A percentile compares a stretch with the other conserved stretches of the same genome.
Conservation (phyloP, 2,329 filamentous ascomycete genomes). For the Alternaria dauci region DNA sequence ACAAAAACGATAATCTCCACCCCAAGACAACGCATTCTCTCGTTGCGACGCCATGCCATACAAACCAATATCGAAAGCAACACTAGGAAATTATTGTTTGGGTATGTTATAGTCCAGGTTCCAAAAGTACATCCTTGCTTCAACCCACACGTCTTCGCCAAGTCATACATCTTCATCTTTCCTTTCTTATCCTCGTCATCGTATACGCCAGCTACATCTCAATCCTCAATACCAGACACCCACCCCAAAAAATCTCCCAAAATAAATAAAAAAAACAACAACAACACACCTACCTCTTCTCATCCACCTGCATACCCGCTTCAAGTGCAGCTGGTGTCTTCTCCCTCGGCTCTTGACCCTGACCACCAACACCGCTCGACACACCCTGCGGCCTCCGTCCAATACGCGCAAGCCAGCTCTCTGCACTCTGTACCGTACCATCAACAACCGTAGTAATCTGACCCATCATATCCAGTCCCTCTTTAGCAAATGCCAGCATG, state of each 20-base stretch:
- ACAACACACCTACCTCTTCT: slow-evolving; percentile 15
- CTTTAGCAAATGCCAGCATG: slow-evolving; percentile 84
- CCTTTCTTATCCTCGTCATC: neutral
- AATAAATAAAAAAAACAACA: neutral
- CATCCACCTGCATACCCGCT: slow-evolving; percentile 1
- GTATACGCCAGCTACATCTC: neutral
- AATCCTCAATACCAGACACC: neutral
- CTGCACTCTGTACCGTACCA: slow-evolving; percentile 87
- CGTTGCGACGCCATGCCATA: slow-evolving; percentile 3
- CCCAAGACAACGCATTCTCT: neutral
- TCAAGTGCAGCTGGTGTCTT: slow-evolving; percentile 26
- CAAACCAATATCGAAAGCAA: neutral
- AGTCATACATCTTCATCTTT: neutral
- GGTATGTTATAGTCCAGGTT: slow-evolving; percentile 2
- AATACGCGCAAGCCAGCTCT: slow-evolving; percentile 86
- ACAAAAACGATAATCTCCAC: neutral
- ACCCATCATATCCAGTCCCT: slow-evolving; percentile 92
- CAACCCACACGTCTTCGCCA: neutral
- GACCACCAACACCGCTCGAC: neutral
- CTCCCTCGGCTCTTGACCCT: slow-evolving; percentile 13
- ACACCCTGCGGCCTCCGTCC: slow-evolving; percentile 53
- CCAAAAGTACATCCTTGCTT: neutral
- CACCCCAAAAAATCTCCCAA: neutral
- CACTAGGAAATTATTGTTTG: neutral
- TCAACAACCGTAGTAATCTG: slow-evolving; percentile 89